phyloP scores from a whole-genome alignment of 140 eudicot genomes.

The Bidens hawaiensis region DNA sequence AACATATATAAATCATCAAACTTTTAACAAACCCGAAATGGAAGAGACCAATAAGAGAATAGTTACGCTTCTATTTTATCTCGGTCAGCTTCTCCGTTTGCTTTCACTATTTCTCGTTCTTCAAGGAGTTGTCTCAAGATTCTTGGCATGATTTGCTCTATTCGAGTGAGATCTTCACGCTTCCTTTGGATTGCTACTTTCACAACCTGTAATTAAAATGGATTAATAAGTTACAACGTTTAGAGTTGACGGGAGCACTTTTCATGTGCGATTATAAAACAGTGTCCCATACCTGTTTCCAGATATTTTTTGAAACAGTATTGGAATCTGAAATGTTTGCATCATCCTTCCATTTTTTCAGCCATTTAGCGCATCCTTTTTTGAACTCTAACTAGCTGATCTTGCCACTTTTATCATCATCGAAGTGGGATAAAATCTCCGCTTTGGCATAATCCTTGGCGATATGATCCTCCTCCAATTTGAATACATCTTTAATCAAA shows the following conservation, averaged over 20 bases:
- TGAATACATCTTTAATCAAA: conserved; percentile 1
- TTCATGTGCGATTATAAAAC: no score
- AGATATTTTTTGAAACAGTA: neutral
- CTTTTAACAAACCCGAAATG: neutral
- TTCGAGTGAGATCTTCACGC: neutral
- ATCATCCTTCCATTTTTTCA: conserved; percentile 5
- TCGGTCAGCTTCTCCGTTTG: neutral
- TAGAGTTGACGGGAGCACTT: no score
- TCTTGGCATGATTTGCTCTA: conserved; percentile 23
- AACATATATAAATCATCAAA: neutral
- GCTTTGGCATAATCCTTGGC: conserved; percentile 12
- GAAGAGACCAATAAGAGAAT: neutral
- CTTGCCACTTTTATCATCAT: neutral
- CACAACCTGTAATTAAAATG: neutral
- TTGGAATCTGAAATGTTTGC: conserved; percentile 1
- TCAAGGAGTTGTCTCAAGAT: conserved; percentile 9
- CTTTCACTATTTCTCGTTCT: neutral
- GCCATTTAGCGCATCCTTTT: conserved; percentile 15
- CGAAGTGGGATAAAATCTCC: conserved; percentile 23
- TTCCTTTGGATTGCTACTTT: neutral
- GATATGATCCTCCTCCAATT: neutral
- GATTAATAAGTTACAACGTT: neutral
- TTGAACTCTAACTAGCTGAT: conserved; percentile 8
- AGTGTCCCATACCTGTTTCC: no score
- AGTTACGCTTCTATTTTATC: conserved; percentile 8